Percentiles rank a stretch among this genome's conserved stretches.
Evolutionary conservation across 2,329 filamentous ascomycete genomes (phyloP).

Genomic region (Ramichloridium luteum): DNA sequence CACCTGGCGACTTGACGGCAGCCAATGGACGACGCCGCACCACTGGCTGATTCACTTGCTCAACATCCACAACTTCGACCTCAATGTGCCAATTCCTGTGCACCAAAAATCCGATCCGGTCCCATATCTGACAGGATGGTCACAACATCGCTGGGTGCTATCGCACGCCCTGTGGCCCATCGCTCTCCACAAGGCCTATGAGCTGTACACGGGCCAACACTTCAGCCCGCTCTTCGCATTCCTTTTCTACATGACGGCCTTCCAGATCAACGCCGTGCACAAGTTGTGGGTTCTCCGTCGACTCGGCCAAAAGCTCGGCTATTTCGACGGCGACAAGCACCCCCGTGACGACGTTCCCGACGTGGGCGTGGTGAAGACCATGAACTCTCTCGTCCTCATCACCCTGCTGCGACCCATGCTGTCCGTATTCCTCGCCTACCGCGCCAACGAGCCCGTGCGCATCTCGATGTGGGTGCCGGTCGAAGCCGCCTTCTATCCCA

Average conservation of each 20-base stretch:
- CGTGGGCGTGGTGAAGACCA: conserved; percentile 13
- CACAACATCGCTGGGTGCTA: conserved; percentile 29
- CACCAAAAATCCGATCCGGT: conserved; percentile 25
- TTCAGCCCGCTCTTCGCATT: conserved; percentile 23
- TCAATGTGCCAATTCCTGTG: conserved; percentile 7
- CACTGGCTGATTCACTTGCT: conserved; percentile 9
- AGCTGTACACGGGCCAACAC: conserved; percentile 22
- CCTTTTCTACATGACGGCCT: conserved; percentile 27
- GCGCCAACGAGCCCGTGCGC: conserved; percentile 6
- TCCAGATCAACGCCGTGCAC: conserved; percentile 31
- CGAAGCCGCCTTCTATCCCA: conserved; percentile 30
- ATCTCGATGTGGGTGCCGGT: conserved; percentile 27
- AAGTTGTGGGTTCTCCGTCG: conserved; percentile 28
- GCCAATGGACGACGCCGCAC: conserved; percentile 12
- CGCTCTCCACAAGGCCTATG: conserved; percentile 27
- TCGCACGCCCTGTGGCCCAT: conserved; percentile 28
- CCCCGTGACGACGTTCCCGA: conserved; percentile 32
- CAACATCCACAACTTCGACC: conserved; percentile 7
- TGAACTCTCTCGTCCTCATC: conserved; percentile 10
- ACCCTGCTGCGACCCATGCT: conserved; percentile 13
- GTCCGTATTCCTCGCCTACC: conserved; percentile 12
- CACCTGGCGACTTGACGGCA: conserved; percentile 13
- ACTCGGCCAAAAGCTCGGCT: conserved; percentile 28
- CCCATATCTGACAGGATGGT: conserved; percentile 27
- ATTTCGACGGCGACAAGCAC: conserved; percentile 34